Evolutionary conservation across 768 basidiomycete species (phyloP), one percentile per base, ranked within the genome.

Genomic region (Macrolepiota dolichaula): DNA sequence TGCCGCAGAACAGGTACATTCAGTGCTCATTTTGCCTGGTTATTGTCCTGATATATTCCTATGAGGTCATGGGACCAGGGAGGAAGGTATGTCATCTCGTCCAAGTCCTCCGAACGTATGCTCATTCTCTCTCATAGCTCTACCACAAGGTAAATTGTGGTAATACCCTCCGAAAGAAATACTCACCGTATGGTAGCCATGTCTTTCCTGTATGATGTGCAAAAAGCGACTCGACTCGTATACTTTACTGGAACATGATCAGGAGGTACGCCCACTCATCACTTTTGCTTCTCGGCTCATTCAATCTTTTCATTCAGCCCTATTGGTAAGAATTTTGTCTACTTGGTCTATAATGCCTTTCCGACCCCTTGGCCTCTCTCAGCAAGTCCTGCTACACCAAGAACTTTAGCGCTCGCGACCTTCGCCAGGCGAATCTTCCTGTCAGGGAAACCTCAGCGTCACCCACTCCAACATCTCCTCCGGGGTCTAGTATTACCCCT

Each of bases 371-470:
- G 56, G 25, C 59, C 13, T 59, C 29, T 55, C 15, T 59, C 72
- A 95, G 94, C 76, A 94, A 94, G 79, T 76, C 79, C 51, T 96
- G 94, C 67, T 92, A 96, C 70, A 69, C 85, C 55, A 89, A 86
- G 78, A 83, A 78, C 64, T 95, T 94, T 66, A 92, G 91, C 22
- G 92, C 88, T 9, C 80, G 82, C 56, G 85, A 90, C 67, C 80
- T 91, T 35, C 83, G 89, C 54, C 84, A 86, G 57, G 87, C 86
- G 57, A 89, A 90, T 68, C 82, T 89, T 10, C 85, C 88, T 25
- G 71, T 83, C 36, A 53, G 42, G 36, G 59, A 60, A 35, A 2
- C 59, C 6, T 53, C 59, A 3, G 37, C 40, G 15, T 53, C 51
- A n/a, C 59, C 59, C 19, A 53, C 52, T 15, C 78, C 78, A 22